Conservation (phyloP, 169 alveolate genomes). For the Plasmodium ovale region DNA sequence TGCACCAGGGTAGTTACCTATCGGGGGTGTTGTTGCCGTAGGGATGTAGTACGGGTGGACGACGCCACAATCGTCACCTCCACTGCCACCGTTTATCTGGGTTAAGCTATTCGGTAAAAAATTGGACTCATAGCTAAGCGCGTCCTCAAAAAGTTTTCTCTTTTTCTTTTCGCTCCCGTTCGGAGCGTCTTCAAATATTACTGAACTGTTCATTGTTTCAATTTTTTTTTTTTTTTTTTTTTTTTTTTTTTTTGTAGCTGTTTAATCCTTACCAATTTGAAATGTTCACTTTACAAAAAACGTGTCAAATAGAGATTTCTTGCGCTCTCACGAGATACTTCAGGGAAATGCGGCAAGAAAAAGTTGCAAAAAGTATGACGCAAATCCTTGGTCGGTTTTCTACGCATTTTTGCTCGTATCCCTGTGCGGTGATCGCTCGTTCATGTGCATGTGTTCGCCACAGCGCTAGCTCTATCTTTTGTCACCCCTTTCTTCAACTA, state of each 20-base stretch:
- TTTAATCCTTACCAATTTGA: neutral
- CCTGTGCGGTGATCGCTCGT: too few species aligned
- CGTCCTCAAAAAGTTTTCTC: conserved; percentile 52
- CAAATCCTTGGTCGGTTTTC: too few species aligned
- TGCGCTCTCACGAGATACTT: too few species aligned
- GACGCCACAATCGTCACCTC: neutral
- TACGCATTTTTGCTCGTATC: too few species aligned
- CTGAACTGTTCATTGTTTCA: conserved; percentile 31
- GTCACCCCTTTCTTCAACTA: too few species aligned
- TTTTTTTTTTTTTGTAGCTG: neutral
- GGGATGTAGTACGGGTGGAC: neutral
- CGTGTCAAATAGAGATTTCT: too few species aligned
- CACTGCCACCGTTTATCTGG: neutral
- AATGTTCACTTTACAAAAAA: neutral
- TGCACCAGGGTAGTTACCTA: neutral
- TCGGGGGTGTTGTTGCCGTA: too few species aligned
- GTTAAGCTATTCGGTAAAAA: conserved; percentile 15
- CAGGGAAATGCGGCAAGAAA: too few species aligned
- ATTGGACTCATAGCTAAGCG: conserved; percentile 13
- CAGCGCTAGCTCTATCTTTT: too few species aligned
- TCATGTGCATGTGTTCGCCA: too few species aligned
- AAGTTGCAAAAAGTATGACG: too few species aligned
- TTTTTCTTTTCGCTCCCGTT: conserved; percentile 58
- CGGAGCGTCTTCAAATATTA: conserved; percentile 24
- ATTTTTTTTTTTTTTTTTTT: neutral